Evolutionary conservation across 805 yeast genomes (phyloP).

Genomic region (Saturnispora diversa): DNA sequence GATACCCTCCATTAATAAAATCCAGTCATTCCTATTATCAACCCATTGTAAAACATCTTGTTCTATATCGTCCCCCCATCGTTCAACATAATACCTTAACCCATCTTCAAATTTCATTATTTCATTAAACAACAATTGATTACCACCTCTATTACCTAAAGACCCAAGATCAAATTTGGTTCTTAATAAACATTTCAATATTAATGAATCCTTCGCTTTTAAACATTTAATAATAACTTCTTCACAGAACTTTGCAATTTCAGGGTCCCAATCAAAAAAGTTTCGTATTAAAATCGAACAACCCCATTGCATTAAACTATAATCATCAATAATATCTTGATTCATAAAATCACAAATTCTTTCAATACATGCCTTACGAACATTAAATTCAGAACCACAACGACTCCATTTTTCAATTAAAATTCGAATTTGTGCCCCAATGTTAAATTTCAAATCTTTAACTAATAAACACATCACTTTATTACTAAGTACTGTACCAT

Average conservation of each 20-base stretch:
- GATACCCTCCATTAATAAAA: too few relatives aligned
- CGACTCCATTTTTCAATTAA: slow-evolving; percentile 32
- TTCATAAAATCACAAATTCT: not conserved
- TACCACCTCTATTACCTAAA: too few relatives aligned
- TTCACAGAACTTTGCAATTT: too few relatives aligned
- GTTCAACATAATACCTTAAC: not conserved
- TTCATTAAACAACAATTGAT: too few relatives aligned
- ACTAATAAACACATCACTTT: slow-evolving; percentile 37
- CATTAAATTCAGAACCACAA: not conserved
- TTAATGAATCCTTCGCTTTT: too few relatives aligned
- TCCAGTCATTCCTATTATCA: not conserved
- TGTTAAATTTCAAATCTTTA: slow-evolving; percentile 50
- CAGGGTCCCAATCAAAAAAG: slow-evolving; percentile 2
- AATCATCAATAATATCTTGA: not conserved
- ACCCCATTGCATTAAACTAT: slow-evolving; percentile 8
- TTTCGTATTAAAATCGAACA: slow-evolving; percentile 6
- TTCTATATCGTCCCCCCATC: slow-evolving; percentile 1
- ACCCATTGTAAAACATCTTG: not conserved
- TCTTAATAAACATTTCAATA: too few relatives aligned
- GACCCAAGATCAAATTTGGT: too few relatives aligned
- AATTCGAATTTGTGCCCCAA: slow-evolving; percentile 54
- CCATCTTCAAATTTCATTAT: not conserved
- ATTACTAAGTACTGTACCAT: not conserved
- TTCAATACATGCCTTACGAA: slow-evolving; percentile 2
- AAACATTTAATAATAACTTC: too few relatives aligned